Percentiles rank a stretch among this genome's conserved stretches.
These are phyloP conservation scores for Babesia bovis DNA, from an alignment of 169 alveolate species.

Conservation along the genomic window DNA sequence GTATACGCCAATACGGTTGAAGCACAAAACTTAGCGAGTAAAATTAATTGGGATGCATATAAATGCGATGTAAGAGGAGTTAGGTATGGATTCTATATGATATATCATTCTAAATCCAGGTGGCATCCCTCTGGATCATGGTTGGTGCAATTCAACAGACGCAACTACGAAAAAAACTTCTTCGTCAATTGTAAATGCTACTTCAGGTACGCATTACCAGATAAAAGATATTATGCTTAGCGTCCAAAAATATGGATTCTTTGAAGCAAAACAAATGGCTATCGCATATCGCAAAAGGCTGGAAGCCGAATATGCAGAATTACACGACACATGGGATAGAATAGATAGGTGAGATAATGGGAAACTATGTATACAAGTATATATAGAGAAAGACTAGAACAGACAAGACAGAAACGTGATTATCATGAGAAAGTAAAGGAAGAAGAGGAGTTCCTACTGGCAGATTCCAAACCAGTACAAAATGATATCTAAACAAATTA, in stretches of 20 bases:
- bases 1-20: constrained; percentile 76
- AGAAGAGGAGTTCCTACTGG: constrained; percentile 31
- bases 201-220: constrained; percentile 65
- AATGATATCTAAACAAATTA: no score
- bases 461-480: not conserved
- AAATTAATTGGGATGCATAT: constrained; percentile 82
- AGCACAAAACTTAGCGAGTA: constrained; percentile 74
- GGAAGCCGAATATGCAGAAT: constrained; percentile 80
- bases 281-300: constrained; percentile 80
- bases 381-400: not conserved
- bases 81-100: constrained; percentile 41
- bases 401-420: not conserved
- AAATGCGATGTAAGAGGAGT: constrained; percentile 82
- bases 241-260: constrained; percentile 77
- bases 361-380: no score
- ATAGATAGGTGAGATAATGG: constrained; percentile 51
- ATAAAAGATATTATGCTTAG: constrained; percentile 2
- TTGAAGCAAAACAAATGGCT: constrained; percentile 80
- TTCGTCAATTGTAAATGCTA: constrained; percentile 81
- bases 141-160: constrained; percentile 83
- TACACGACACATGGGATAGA: constrained; percentile 78
- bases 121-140: constrained; percentile 90
- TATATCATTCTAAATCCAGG: constrained; percentile 28
- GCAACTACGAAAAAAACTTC: constrained; percentile 82
- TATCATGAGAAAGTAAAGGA: constrained; percentile 1